phyloP scores from a whole-genome alignment of 2,329 filamentous ascomycete genomes.

The Diplodia intermedia region DNA sequence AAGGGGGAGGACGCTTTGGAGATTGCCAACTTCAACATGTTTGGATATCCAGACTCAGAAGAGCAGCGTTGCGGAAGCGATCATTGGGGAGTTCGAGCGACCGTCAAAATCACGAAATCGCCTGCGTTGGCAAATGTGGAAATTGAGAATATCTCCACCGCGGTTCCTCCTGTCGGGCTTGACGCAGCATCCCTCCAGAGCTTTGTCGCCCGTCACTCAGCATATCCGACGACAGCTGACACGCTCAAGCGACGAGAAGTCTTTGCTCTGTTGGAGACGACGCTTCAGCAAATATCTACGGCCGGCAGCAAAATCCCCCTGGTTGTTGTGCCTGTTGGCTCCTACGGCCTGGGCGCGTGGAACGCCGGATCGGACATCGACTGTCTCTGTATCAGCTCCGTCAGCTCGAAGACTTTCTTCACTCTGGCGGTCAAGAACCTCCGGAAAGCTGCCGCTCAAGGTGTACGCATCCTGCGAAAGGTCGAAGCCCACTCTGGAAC shows the following conservation, averaged over 20 bases:
- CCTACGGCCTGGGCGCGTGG: conserved; percentile 70
- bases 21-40: conserved; percentile 62
- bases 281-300: conserved; percentile 49
- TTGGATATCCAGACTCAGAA: conserved; percentile 56
- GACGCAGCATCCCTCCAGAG: conserved; percentile 47
- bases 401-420: conserved; percentile 68
- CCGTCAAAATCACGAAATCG: conserved; percentile 38
- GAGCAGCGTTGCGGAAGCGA: conserved; percentile 45
- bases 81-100: conserved; percentile 62
- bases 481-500: conserved; percentile 66
- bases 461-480: conserved; percentile 62
- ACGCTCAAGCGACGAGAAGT: conserved; percentile 52
- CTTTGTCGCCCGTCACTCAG: conserved; percentile 48
- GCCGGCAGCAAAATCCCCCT: conserved; percentile 47
- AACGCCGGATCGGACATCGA: conserved; percentile 68
- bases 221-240: conserved; percentile 59
- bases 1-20: conserved; percentile 52
- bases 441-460: conserved; percentile 53
- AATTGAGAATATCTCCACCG: not conserved
- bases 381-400: conserved; percentile 68
- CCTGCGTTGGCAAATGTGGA: conserved; percentile 18
- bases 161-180: not conserved
- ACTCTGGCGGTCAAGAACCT: conserved; percentile 63
- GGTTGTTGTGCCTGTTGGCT: conserved; percentile 68
- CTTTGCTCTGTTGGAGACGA: conserved; percentile 54